phyloP scores from a whole-genome alignment of 2,329 filamentous ascomycete genomes.

The Neurospora sp. region DNA sequence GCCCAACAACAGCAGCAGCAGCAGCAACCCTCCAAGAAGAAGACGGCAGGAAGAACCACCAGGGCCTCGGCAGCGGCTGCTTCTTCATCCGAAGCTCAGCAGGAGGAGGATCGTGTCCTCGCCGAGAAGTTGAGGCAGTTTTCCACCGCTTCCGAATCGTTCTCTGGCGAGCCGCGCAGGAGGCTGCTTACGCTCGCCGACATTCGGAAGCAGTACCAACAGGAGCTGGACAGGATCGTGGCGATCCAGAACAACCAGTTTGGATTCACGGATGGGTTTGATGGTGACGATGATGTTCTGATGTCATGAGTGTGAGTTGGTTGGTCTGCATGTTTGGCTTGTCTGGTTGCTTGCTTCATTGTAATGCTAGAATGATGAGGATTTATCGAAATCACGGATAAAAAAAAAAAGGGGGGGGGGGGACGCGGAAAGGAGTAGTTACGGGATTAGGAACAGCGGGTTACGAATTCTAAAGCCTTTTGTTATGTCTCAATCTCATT shows the following conservation, averaged over 20 bases:
- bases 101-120: slow-evolving; percentile 14
- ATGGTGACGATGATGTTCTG: slow-evolving; percentile 38
- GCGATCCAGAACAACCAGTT: slow-evolving; percentile 86
- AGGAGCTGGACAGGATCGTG: slow-evolving; percentile 77
- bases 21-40: not conserved
- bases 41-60: slow-evolving; percentile 3
- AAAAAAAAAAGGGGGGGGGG: not conserved
- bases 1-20: not conserved
- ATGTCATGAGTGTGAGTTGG: not conserved
- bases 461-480: not conserved
- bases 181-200: slow-evolving; percentile 79
- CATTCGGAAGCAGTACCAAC: slow-evolving; percentile 79
- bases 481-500: not conserved
- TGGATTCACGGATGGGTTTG: slow-evolving; percentile 51
- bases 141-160: not conserved
- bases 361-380: not conserved
- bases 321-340: not conserved
- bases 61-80: not conserved
- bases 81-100: not conserved
- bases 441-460: not conserved
- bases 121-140: slow-evolving; percentile 18
- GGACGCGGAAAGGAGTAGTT: not conserved
- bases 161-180: slow-evolving; percentile 42
- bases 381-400: not conserved
- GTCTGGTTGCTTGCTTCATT: not conserved